These are phyloP conservation scores for Sphaerostilbella broomeana DNA, from an alignment of 2,329 filamentous ascomycete species.

Conservation along the genomic window DNA sequence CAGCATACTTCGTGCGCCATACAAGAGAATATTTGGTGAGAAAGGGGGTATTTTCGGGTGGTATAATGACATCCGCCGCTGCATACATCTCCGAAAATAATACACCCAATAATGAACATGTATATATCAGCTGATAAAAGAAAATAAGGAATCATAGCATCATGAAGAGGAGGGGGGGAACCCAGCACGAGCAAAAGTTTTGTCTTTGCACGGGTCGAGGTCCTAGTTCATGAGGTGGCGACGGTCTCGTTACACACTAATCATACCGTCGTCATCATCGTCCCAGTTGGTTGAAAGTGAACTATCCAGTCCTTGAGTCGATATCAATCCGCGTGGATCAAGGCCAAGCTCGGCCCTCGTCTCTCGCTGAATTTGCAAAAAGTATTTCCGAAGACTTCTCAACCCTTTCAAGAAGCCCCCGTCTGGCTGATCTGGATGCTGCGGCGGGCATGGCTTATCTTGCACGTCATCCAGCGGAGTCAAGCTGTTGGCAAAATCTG, in stretches of 20 bases:
- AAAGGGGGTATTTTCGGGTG: too few species aligned
- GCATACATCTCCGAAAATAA: too few species aligned
- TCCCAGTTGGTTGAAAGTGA: constrained; percentile 16
- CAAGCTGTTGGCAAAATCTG: constrained; percentile 96
- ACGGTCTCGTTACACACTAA: constrained; percentile 25
- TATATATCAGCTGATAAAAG: too few species aligned
- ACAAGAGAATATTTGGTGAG: too few species aligned
- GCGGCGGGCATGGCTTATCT: constrained; percentile 67
- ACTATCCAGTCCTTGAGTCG: constrained; percentile 9
- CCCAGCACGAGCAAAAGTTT: too few species aligned
- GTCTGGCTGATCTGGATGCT: constrained; percentile 73
- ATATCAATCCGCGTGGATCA: constrained; percentile 25
- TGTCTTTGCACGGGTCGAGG: too few species aligned
- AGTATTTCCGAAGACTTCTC: constrained; percentile 71
- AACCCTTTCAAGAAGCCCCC: constrained; percentile 84
- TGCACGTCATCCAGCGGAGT: constrained; percentile 71
- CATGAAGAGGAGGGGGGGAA: too few species aligned
- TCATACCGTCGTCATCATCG: constrained; percentile 27
- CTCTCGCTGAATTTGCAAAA: constrained; percentile 79
- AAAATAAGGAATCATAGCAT: too few species aligned
- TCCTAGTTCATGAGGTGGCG: neutral
- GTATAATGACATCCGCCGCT: too few species aligned
- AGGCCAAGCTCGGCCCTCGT: constrained; percentile 50
- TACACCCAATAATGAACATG: too few species aligned
- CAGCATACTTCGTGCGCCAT: too few species aligned